phyloP scores from a whole-genome alignment of 768 basidiomycete species.

The Boletus vinaceobasis region DNA sequence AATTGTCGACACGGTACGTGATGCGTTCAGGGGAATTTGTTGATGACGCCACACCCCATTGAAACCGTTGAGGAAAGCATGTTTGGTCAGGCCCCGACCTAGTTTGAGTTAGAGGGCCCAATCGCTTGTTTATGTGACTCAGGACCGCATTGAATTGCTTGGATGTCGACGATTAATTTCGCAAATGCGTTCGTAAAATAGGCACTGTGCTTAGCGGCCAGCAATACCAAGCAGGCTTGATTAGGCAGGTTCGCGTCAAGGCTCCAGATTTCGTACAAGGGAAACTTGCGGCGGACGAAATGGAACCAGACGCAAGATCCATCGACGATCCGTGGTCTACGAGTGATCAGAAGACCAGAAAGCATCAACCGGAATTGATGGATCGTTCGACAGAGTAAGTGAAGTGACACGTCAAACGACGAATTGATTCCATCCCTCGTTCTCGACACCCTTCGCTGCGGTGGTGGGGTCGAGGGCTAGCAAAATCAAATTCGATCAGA shows the following conservation, averaged over 20 bases:
- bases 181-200: constrained; percentile 50
- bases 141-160: constrained; percentile 52
- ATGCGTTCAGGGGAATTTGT: constrained; percentile 52
- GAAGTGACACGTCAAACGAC: constrained; percentile 49
- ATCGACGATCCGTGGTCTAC: constrained; percentile 49
- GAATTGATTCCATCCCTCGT: constrained; percentile 45
- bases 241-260: constrained; percentile 43
- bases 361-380: constrained; percentile 49
- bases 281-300: constrained; percentile 45
- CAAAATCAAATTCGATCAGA: constrained; percentile 16
- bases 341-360: constrained; percentile 47
- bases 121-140: constrained; percentile 49
- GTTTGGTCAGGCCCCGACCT: constrained; percentile 45
- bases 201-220: constrained; percentile 48
- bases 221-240: constrained; percentile 43
- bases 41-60: constrained; percentile 39
- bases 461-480: constrained; percentile 51
- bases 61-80: constrained; percentile 55
- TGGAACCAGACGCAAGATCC: constrained; percentile 56
- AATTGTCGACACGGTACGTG: constrained; percentile 57
- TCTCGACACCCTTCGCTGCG: constrained; percentile 48
- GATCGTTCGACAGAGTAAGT: constrained; percentile 58
- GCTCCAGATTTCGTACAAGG: constrained; percentile 51
- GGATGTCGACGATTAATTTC: constrained; percentile 55
- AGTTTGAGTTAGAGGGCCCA: constrained; percentile 43